phyloP scores from a whole-genome alignment of 257 asterid species.

The Henckelia pumila region DNA sequence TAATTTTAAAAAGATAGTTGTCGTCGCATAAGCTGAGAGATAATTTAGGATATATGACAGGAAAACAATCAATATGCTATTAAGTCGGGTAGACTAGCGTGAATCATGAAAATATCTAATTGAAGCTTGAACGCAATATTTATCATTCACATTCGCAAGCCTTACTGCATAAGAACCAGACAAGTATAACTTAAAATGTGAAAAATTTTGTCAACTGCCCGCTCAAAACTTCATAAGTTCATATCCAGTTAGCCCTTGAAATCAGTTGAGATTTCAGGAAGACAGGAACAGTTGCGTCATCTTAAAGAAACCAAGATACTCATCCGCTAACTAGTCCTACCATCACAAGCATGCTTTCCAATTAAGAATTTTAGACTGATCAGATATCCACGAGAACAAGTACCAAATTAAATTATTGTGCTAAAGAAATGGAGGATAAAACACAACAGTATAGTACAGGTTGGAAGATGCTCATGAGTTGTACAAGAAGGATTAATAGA shows the following conservation, averaged over 20 bases:
- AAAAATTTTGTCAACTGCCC: neutral
- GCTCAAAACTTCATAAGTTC: neutral
- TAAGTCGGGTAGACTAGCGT: neutral
- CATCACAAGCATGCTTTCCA: neutral
- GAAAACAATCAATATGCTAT: neutral
- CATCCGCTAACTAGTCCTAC: neutral
- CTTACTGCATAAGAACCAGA: neutral
- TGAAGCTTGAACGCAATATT: neutral
- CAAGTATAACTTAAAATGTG: neutral
- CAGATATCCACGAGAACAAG: neutral
- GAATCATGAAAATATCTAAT: neutral
- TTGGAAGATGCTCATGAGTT: neutral
- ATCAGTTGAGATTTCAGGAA: neutral
- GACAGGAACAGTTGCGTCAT: neutral
- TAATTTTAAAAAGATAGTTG: neutral
- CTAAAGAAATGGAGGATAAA: neutral
- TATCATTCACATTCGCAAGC: neutral
- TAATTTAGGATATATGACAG: too few species aligned
- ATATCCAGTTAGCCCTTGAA: neutral
- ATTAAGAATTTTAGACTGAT: neutral
- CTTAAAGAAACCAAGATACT: neutral
- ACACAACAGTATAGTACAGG: neutral
- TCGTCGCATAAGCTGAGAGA: neutral
- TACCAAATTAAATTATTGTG: neutral
- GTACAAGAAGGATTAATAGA: slow-evolving; percentile 6